These are phyloP conservation scores for Rhodotorula paludigena DNA, from an alignment of 768 basidiomycete genomes.

Conservation along the genomic window DNA sequence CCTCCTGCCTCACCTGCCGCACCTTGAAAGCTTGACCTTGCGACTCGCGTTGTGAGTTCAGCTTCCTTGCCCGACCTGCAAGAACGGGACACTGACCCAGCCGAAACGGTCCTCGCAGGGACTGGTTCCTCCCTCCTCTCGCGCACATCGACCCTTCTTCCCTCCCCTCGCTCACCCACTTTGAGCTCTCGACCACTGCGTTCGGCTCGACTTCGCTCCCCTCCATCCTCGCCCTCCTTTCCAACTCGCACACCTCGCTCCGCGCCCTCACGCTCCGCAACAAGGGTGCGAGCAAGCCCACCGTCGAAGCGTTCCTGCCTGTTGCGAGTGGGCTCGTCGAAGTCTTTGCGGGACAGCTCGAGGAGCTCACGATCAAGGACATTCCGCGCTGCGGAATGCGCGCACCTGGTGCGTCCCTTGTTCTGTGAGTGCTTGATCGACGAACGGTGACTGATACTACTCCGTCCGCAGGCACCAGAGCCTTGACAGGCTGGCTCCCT, in stretches of 20 bases:
- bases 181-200: constrained; percentile 34
- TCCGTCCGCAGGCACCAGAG: neutral
- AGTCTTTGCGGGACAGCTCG: neutral
- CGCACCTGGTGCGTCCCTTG: neutral
- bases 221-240: constrained; percentile 19
- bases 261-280: constrained; percentile 21
- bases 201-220: constrained; percentile 20
- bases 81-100: too few relatives aligned
- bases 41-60: constrained; percentile 23
- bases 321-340: constrained; percentile 5
- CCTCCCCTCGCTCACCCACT: constrained; percentile 4
- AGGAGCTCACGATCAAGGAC: constrained; percentile 22
- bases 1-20: constrained; percentile 8
- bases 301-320: neutral
- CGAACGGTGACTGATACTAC: too few relatives aligned
- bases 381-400: constrained; percentile 19
- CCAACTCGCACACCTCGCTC: constrained; percentile 16
- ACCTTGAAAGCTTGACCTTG: constrained; percentile 17
- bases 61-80: too few relatives aligned
- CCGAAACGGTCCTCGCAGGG: constrained; percentile 4
- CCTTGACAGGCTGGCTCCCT: constrained; percentile 17
- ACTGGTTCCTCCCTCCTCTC: constrained; percentile 12
- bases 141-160: neutral
- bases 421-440: neutral
- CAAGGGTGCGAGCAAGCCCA: constrained; percentile 7